phyloP scores from a whole-genome alignment of 768 basidiomycete species.

The Mycena albidolilacea region DNA sequence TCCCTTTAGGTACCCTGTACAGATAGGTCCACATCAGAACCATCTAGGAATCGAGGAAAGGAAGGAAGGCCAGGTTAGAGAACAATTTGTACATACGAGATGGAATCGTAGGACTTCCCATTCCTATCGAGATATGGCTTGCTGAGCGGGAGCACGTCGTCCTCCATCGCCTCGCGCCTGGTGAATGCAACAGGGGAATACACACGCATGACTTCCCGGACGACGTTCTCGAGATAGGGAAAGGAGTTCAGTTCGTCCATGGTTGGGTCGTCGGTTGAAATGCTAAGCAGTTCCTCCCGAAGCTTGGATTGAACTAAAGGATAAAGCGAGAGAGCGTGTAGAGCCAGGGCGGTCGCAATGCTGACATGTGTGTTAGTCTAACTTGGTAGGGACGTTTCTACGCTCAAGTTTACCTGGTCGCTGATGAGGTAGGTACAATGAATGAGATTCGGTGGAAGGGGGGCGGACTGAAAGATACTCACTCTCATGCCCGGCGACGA shows the following conservation, averaged over 20 bases:
- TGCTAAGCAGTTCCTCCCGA: conserved; percentile 10
- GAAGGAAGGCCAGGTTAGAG: background rate
- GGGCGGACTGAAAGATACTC: background rate
- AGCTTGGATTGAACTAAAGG: conserved; percentile 7
- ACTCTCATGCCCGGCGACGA: conserved; percentile 70
- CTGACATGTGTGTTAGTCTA: background rate
- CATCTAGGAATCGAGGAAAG: background rate
- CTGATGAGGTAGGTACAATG: background rate
- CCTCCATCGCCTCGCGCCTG: conserved; percentile 18
- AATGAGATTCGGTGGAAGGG: background rate
- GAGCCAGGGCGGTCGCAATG: conserved; percentile 18
- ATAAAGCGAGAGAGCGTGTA: conserved; percentile 21
- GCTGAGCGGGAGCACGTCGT: conserved; percentile 23
- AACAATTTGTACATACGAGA: background rate
- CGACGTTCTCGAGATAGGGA: conserved; percentile 60
- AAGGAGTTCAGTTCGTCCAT: conserved; percentile 5
- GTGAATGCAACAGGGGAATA: conserved; percentile 5
- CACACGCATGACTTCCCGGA: conserved; percentile 9
- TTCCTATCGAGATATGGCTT: conserved; percentile 4
- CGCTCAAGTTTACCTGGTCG: conserved; percentile 47
- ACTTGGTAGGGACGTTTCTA: background rate
- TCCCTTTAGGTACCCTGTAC: conserved; percentile 5
- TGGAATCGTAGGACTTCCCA: background rate
- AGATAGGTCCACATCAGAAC: background rate
- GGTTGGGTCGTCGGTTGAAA: conserved; percentile 21